phyloP scores from a whole-genome alignment of 148 eudicot genomes.

The Heliamphora exappendiculata region DNA sequence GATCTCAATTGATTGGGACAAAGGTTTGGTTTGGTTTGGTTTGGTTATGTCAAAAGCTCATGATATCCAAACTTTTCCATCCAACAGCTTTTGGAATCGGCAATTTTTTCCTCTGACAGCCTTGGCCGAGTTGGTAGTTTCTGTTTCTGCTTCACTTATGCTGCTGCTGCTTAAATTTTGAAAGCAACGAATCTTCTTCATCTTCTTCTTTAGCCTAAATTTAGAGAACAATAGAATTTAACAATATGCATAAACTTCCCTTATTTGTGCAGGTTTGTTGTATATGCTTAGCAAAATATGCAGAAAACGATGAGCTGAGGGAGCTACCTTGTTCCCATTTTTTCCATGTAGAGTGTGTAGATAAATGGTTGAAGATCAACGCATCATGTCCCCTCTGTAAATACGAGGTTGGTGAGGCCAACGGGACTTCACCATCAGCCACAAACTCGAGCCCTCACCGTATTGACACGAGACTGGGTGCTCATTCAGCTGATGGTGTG shows the following conservation, averaged over 20 bases:
- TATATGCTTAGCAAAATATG: slow-evolving; percentile 37
- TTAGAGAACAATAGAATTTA: too few relatives aligned
- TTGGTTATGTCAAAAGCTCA: not conserved
- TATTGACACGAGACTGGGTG: not conserved
- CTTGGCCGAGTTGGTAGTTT: not conserved
- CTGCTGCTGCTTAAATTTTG: not conserved
- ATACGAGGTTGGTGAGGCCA: slow-evolving; percentile 23
- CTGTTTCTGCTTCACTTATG: not conserved
- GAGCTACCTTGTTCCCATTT: slow-evolving; percentile 39
- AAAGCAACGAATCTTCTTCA: too few relatives aligned
- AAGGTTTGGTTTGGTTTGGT: too few relatives aligned
- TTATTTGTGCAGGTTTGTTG: slow-evolving; percentile 30
- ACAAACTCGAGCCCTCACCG: not conserved
- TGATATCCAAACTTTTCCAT: not conserved
- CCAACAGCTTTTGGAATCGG: not conserved
- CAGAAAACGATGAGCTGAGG: slow-evolving; percentile 35
- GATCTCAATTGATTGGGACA: too few relatives aligned
- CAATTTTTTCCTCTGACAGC: not conserved
- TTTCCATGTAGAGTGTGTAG: slow-evolving; percentile 39
- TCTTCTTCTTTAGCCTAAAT: too few relatives aligned
- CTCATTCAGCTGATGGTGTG: not conserved
- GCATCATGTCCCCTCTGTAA: slow-evolving; percentile 44
- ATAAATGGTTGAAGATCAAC: slow-evolving; percentile 40
- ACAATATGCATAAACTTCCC: too few relatives aligned
- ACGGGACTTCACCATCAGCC: not conserved